Base-by-base conservation (phyloP, 1,284 basidiomycete species). In the Fomitopsis palustris region DNA sequence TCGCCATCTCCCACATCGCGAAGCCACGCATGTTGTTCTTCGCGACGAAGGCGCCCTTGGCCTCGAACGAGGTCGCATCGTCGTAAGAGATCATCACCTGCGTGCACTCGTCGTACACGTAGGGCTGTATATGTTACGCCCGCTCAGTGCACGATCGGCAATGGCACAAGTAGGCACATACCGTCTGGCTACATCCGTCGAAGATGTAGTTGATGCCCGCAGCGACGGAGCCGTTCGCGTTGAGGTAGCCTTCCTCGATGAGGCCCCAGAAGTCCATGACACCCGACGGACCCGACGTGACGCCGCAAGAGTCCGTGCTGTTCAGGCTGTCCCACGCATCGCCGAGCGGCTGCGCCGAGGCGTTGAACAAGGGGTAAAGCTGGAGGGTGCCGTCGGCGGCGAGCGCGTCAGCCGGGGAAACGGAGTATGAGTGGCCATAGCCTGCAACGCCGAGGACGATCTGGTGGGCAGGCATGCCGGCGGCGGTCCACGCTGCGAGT, bases 391-490 rank as follows among this genome's bases (percentile, higher is more conserved):
- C 71, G 27, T 68, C 67, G 21, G 62, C 65, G 43, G 59, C 52
- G 61, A 78, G 72, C 3, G 87, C 87, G 35, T 64, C 64, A 5
- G 55, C 37, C n/a, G 67, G 64, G n/a, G 67, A 66, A 55, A 87
- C 81, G 53, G 69, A 66, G 77, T 77, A 88, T 21, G 82, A 81
- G 71, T 87, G 86, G 2, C 86, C 90, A 73, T 93, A 95, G 14
- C 86, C 79, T 14, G 93, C 85, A 1, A 95, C 85, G 58, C 92
- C 94, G 38, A 96, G 84, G 16, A 90, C 84, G 64, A 96, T 86
- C 75, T 94, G 81, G 67, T 82, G 75, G 9, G 78, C 74, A n/a
- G 93, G 90, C 74, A 97, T 86, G 29, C 91, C 91, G 33, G 93
- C 93, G 0, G 68, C 66, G 0, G 79, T 84, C 95, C 95, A 96